Conservation (phyloP, 495 filamentous ascomycete genomes). For the Gamarada debralockiae region DNA sequence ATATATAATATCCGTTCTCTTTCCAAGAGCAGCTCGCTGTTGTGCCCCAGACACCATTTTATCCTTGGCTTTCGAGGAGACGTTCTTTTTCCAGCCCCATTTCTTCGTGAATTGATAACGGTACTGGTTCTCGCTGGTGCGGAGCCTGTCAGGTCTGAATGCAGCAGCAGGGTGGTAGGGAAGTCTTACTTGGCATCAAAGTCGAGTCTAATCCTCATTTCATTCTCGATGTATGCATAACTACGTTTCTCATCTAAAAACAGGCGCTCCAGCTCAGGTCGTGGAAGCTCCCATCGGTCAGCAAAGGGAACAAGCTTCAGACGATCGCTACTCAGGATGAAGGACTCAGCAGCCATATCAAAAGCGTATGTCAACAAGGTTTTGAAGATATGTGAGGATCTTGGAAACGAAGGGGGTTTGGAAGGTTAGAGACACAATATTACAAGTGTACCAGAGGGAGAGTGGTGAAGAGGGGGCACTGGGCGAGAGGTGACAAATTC, state of each 20-base stretch:
- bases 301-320: not conserved
- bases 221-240: not conserved
- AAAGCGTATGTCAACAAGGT: not conserved
- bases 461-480: not conserved
- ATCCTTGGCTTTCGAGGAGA: not conserved
- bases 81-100: not conserved
- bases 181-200: not conserved
- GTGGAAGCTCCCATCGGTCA: not conserved
- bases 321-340: not conserved
- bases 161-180: not conserved
- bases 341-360: not conserved
- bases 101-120: not conserved
- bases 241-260: not conserved
- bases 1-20: not conserved
- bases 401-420: not conserved
- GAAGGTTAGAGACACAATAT: not conserved
- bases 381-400: not conserved
- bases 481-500: not conserved
- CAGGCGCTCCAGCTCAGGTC: not conserved
- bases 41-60: not conserved
- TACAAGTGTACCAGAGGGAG: not conserved
- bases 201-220: not conserved
- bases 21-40: not conserved
- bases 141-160: not conserved
- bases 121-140: not conserved